Base-by-base conservation (phyloP, 2,329 filamentous ascomycete species). In the Fusarium acutatum region DNA sequence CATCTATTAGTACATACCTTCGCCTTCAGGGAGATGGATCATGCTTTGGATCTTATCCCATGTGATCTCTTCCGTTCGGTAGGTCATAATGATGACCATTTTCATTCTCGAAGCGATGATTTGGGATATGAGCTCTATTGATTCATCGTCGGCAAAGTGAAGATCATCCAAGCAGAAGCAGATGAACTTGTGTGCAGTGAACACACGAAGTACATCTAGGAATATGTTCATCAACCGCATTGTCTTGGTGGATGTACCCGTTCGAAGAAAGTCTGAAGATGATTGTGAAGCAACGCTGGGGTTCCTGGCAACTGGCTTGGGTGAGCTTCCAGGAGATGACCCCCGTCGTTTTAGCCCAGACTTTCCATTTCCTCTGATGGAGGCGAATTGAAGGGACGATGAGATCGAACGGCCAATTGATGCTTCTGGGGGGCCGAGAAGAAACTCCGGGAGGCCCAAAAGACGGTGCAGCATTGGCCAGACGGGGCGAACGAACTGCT, bases 161-260 rank as follows among this genome's bases (percentile, higher is more conserved):
- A 98, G 84, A 81, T 98, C 96, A 78, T 98, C 96, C 34, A 98
- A 83, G 76, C 92, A 95, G 75, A 97, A 91, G 78, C 94, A 97
- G 60, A 97, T 95, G 77, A 97, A 91, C 77, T 95, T 96, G 80
- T 95, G 91, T 26, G 91, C 87, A 1, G 94, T 93, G 62, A 98
- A 91, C 46, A 97, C 89, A 59, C 94, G 90, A 57, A 98, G 82
- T 15, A 97, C 92, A 75, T 98, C 95, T 50, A 97, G 84, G 76
- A 97, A 96, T 3, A 94, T 95, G 78, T 95, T 96, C 87, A 96
- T 93, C 63, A 97, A 88, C 18, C 94, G 91, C 73, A 94, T 92
- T 4, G 87, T 89, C 79, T 91, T 91, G 17, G 88, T 90, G 10
- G 89, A 86, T 2, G 86, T 82, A 37, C 89, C 89, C 6, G 86